Percentiles rank a stretch among this genome's conserved stretches.
phyloP scores from a whole-genome alignment of 2,329 filamentous ascomycete species.

The Plenodomus biglobosus region DNA sequence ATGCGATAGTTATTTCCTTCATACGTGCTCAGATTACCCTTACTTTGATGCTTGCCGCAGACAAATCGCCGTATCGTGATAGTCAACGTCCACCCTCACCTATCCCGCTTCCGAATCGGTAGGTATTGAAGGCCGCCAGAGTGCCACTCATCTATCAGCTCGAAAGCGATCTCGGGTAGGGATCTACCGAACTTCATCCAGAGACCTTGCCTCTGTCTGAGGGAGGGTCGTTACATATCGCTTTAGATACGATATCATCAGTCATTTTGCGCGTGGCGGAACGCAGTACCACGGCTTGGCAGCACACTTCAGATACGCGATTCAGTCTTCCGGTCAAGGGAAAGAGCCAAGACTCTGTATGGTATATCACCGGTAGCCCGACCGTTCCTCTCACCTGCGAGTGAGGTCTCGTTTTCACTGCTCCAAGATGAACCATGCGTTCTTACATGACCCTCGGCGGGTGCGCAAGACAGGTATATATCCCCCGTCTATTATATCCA shows the following conservation, averaged over 20 bases:
- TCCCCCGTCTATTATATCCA: constrained; percentile 3
- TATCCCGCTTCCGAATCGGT: constrained; percentile 19
- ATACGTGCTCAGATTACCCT: constrained; percentile 7
- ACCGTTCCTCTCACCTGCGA: constrained; percentile 15
- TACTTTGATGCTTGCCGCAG: constrained; percentile 14
- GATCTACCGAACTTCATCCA: background rate
- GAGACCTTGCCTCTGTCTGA: background rate
- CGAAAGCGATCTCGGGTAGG: constrained; percentile 2
- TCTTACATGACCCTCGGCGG: constrained; percentile 31
- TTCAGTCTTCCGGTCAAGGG: constrained; percentile 10
- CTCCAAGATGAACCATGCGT: constrained; percentile 26
- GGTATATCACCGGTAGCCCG: constrained; percentile 2
- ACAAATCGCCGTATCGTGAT: constrained; percentile 15
- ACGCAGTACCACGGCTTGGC: constrained; percentile 16
- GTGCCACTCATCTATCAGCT: background rate
- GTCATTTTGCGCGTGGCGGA: constrained; percentile 7
- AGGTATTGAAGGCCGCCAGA: constrained; percentile 10
- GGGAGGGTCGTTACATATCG: background rate
- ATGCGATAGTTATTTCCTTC: constrained; percentile 1
- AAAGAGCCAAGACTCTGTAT: constrained; percentile 9
- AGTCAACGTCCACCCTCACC: constrained; percentile 25
- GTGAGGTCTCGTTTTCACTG: constrained; percentile 3
- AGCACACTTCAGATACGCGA: constrained; percentile 16
- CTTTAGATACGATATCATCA: background rate
- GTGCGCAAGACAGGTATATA: constrained; percentile 28